Conservation (phyloP, 2,329 filamentous ascomycete species). For the Colletotrichum scovillei region DNA sequence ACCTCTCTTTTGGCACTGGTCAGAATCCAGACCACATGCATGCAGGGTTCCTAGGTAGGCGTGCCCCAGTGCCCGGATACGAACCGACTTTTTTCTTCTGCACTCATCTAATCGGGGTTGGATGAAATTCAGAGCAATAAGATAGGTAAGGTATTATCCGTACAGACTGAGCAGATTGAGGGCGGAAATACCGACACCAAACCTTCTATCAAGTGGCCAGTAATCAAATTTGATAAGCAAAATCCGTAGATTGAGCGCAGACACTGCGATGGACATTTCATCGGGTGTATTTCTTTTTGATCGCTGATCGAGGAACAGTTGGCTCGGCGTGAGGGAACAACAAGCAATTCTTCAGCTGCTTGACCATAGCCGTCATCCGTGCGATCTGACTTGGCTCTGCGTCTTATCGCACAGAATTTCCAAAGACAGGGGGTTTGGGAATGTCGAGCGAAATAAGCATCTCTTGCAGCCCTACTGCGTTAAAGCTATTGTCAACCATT, state of each 20-base stretch:
- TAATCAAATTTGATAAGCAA: not conserved
- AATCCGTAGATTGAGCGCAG: not conserved
- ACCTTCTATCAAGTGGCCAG: not conserved
- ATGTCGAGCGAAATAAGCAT: slow-evolving; percentile 15
- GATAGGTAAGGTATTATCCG: not conserved
- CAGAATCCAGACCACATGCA: not conserved
- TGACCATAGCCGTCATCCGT: not conserved
- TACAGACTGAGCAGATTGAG: not conserved
- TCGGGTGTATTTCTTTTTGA: not conserved
- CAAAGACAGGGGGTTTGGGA: not conserved
- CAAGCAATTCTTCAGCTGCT: slow-evolving; percentile 24
- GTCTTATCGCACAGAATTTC: not conserved
- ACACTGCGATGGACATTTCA: not conserved
- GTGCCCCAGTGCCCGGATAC: slow-evolving; percentile 20
- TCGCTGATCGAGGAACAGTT: not conserved
- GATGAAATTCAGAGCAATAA: not conserved
- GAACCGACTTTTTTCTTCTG: not conserved
- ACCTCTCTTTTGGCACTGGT: not conserved
- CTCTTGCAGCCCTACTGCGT: slow-evolving; percentile 2
- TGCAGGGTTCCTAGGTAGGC: not conserved
- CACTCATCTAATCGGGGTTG: not conserved
- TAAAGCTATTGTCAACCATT: not conserved
- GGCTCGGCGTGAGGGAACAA: not conserved
- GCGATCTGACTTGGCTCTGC: slow-evolving; percentile 3
- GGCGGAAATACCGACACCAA: not conserved